Evolutionary conservation across 2,329 filamentous ascomycete species (phyloP).

Genomic region (Clonostachys rhizophaga): DNA sequence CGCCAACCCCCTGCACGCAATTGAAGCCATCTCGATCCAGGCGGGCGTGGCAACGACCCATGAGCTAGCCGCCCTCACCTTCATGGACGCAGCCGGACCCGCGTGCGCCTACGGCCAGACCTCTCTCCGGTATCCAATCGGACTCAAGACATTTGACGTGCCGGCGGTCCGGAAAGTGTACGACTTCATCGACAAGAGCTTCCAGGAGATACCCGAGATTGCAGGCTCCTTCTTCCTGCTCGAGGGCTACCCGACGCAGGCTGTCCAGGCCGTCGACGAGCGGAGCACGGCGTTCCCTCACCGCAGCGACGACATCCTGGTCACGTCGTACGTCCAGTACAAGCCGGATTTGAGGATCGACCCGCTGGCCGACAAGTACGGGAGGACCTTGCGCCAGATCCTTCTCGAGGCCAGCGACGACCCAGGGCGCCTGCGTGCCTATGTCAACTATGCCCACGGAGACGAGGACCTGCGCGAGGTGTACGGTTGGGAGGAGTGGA

Average conservation of each 20-base stretch:
- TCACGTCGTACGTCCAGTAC: slow-evolving; percentile 21
- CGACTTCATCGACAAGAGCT: slow-evolving; percentile 19
- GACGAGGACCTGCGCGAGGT: slow-evolving; percentile 21
- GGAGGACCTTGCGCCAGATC: slow-evolving; percentile 22
- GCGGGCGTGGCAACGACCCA: slow-evolving; percentile 31
- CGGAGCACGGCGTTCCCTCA: slow-evolving; percentile 37
- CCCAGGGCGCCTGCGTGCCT: slow-evolving; percentile 20
- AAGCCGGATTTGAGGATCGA: slow-evolving; percentile 5
- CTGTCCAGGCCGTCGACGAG: slow-evolving; percentile 28
- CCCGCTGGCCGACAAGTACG: slow-evolving; percentile 1
- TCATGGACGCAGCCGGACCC: slow-evolving; percentile 23
- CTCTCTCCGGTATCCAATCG: slow-evolving; percentile 37
- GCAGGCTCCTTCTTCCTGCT: slow-evolving; percentile 42
- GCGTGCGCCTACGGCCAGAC: slow-evolving; percentile 33
- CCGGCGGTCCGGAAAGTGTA: slow-evolving; percentile 18
- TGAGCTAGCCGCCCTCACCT: slow-evolving; percentile 37
- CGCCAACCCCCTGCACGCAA: slow-evolving; percentile 33
- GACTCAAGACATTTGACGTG: slow-evolving; percentile 29
- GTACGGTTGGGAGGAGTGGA: slow-evolving; percentile 23
- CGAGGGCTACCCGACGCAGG: slow-evolving; percentile 43
- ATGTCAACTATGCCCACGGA: slow-evolving; percentile 43
- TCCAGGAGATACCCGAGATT: slow-evolving; percentile 17
- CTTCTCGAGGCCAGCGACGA: slow-evolving; percentile 19
- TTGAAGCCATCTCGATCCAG: slow-evolving; percentile 26
- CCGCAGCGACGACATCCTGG: slow-evolving; percentile 35